Evolutionary conservation across 1,139 yeast genomes (phyloP), one percentile per base, ranked within the genome.

Genomic region (Zygosaccharomyces sapae): DNA sequence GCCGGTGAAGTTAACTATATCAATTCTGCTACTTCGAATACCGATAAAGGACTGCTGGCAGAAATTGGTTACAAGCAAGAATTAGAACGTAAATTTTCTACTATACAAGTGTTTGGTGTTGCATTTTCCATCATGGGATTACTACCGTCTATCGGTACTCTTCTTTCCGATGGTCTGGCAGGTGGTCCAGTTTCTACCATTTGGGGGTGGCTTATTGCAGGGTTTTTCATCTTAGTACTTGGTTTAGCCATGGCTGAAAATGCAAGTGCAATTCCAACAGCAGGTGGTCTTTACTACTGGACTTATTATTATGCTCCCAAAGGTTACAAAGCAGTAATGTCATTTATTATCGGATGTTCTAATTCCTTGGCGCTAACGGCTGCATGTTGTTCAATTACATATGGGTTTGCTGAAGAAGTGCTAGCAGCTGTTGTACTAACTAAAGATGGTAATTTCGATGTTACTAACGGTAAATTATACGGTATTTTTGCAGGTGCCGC

Each of bases 141-240:
- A 36, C 62, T 75, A 31, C 80, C 79, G 3, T 69, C 75, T 30
- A 74, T 76, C 37, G 74, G 76, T 1, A 68, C 74, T 12, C 62
- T 65, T 6, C 54, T 66, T 50, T 59, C 58, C 6, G 61, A 60
- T 38, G 69, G 74, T 29, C 68, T 74, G 45, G 68, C 75, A 18
- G 79, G 79, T 13, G 83, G 83, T 2, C 76, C 80, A 2, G 78
- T 74, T 12, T 76, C 83, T 4, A 71, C 80, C 20, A 76, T 81
- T 13, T 83, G 88, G 87, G 86, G 88, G 45, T 83, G 88, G 87
- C 72, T 82, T 48, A 70, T 75, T 43, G 76, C 82, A 37, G 77
- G 79, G 12, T 52, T 73, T 44, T 81, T 82, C 53, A 77, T 83
- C 50, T 63, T 81, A 44, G 67, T 74, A 49, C 75, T 80, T 47